Base-by-base conservation (phyloP, 306 rosid species). In the Elaeagnus macrophylla region DNA sequence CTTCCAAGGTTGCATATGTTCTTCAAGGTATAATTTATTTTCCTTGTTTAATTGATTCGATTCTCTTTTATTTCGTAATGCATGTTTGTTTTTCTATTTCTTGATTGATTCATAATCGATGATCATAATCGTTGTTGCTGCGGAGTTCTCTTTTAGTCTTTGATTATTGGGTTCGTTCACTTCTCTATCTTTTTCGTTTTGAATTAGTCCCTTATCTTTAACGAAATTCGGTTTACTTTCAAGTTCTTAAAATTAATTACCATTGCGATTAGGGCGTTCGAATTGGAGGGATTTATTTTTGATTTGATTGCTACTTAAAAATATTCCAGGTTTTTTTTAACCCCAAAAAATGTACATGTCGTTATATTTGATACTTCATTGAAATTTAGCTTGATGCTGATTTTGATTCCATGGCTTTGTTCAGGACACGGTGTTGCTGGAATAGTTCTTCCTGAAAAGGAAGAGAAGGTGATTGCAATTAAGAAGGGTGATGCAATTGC, bases 401-500 rank as follows among this genome's bases (percentile, higher is more conserved):
- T 36, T 40, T 60, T 9, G 57, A 47, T 58, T 12, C 43, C 42
- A 54, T 67, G 45, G 12, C n/a, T 51, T 41, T 57, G 0, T 38
- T 39, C n/a, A 87, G 96, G 89, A 11, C 48, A 8, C 35, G 96
- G 94, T 36, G 74, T 67, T 41, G 82, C 67, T 53, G 94, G 96
- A 61, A 65, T 88, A 19, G 80, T 88, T 12, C 83, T 70, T 17
- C 94, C 94, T 10, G 94, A 84, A 55, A 36, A 67, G 13, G 85
- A 88, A 59, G 94, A 88, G 77, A 83, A 75, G 75, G 85, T 83
- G 38, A 38, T 88, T 48, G 80, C 84, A 59, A 77, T 88, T 16
- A 88, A 84, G 67, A 79, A 81, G 75, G 94, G 94, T n/a, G 94
- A 88, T 58, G 84, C 94, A 8, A 56, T 87, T 67, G 94, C 96